These are phyloP conservation scores for Pilaira anomala DNA, from an alignment of 192 early-diverging fungal species.

Conservation along the genomic window DNA sequence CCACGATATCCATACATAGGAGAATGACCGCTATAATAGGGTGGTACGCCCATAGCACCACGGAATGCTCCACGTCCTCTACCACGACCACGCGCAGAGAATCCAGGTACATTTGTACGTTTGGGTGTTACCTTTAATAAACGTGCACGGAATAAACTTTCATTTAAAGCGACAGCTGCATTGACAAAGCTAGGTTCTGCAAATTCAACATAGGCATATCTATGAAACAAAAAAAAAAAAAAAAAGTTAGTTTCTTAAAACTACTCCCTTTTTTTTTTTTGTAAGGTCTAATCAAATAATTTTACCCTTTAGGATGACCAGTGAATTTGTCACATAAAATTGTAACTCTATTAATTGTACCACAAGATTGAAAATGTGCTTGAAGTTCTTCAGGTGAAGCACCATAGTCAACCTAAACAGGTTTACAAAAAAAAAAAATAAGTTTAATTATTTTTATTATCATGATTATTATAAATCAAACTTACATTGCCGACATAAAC, in stretches of 20 bases:
- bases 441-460: background rate
- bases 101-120: slow-evolving; percentile 92
- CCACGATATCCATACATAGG: slow-evolving; percentile 48
- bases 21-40: slow-evolving; percentile 37
- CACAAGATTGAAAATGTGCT: slow-evolving; percentile 91
- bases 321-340: slow-evolving; percentile 94
- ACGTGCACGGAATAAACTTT: slow-evolving; percentile 85
- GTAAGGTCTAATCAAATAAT: too few species aligned
- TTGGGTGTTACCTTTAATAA: slow-evolving; percentile 79
- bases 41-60: slow-evolving; percentile 47
- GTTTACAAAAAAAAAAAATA: background rate
- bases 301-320: slow-evolving; percentile 79
- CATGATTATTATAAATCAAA: background rate
- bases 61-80: slow-evolving; percentile 68
- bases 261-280: background rate
- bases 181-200: slow-evolving; percentile 74
- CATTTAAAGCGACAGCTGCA: slow-evolving; percentile 84
- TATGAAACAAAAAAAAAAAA: slow-evolving; percentile 3
- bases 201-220: slow-evolving; percentile 97
- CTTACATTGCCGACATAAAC: slow-evolving; percentile 92
- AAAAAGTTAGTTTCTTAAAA: too few species aligned
- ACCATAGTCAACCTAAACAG: slow-evolving; percentile 86
- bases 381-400: slow-evolving; percentile 94
- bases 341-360: slow-evolving; percentile 94
- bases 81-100: slow-evolving; percentile 73